These are phyloP conservation scores for Kodamaea hsintzibuensis DNA, from an alignment of 805 yeast species.

Conservation along the genomic window DNA sequence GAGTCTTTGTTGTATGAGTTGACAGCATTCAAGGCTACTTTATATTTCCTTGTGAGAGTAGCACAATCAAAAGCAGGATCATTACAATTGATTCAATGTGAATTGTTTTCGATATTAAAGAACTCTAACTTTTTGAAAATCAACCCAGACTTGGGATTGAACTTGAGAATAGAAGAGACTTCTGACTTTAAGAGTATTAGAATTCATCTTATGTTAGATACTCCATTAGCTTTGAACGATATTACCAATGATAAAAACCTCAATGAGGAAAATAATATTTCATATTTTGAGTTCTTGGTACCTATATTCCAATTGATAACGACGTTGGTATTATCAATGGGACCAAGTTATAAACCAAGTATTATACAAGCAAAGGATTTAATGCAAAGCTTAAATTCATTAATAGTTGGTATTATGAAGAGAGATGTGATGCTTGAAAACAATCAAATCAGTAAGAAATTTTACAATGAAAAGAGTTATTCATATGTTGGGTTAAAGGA, in stretches of 20 bases:
- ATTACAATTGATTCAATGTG: conserved; percentile 69
- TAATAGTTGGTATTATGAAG: conserved; percentile 64
- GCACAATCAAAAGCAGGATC: conserved; percentile 82
- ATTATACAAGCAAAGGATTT: conserved; percentile 53
- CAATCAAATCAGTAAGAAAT: conserved; percentile 12
- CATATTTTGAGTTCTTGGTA: conserved; percentile 65
- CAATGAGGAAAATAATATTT: conserved; percentile 31
- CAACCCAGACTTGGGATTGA: conserved; percentile 81
- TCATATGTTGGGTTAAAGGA: conserved; percentile 45
- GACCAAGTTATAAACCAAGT: conserved; percentile 68
- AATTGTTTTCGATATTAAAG: conserved; percentile 62
- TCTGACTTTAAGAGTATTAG: conserved; percentile 30
- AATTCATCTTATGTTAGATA: conserved; percentile 52
- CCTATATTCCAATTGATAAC: conserved; percentile 74
- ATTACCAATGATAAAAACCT: conserved; percentile 11
- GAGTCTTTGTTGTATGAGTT: conserved; percentile 68
- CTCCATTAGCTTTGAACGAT: conserved; percentile 41
- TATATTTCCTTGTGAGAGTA: conserved; percentile 68
- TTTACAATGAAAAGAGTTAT: conserved; percentile 26
- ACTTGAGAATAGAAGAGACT: conserved; percentile 41
- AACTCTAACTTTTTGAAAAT: conserved; percentile 56
- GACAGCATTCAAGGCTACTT: conserved; percentile 71
- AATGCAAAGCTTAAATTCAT: conserved; percentile 50
- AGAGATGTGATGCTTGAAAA: conserved; percentile 47
- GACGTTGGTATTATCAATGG: conserved; percentile 70